phyloP scores from a whole-genome alignment of 306 rosid genomes.

The Mimosa pudica region DNA sequence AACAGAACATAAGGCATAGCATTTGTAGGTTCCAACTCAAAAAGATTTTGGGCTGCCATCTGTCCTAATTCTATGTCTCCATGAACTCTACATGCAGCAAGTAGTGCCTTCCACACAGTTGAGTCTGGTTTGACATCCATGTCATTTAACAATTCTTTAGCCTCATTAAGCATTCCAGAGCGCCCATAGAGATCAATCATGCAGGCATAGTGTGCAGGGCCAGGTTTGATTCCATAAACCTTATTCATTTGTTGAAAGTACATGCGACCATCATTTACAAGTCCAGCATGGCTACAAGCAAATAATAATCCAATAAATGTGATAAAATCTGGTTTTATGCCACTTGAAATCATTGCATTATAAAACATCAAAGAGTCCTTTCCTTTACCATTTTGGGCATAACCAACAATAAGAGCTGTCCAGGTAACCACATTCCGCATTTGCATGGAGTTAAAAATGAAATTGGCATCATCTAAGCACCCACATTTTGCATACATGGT shows the following conservation, averaged over 20 bases:
- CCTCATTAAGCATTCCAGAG: constrained; percentile 68
- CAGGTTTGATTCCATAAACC: constrained; percentile 76
- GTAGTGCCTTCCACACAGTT: constrained; percentile 91
- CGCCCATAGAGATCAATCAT: constrained; percentile 93
- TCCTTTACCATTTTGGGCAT: constrained; percentile 89
- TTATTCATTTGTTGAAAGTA: constrained; percentile 69
- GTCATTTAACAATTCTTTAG: constrained; percentile 57
- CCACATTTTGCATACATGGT: constrained; percentile 93
- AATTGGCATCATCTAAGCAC: constrained; percentile 73
- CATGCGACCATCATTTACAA: constrained; percentile 56
- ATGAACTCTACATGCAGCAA: constrained; percentile 83
- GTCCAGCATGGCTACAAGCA: constrained; percentile 97
- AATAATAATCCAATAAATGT: constrained; percentile 85
- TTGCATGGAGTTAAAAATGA: constrained; percentile 65
- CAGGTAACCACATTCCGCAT: constrained; percentile 68
- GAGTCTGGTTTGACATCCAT: constrained; percentile 84
- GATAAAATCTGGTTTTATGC: constrained; percentile 74
- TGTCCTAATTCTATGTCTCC: constrained; percentile 76
- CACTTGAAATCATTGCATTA: constrained; percentile 69
- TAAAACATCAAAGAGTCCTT: constrained; percentile 73
- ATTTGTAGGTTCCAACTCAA: constrained; percentile 66
- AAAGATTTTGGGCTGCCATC: constrained; percentile 71
- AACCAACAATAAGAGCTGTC: constrained; percentile 93
- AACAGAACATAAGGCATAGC: constrained; percentile 72
- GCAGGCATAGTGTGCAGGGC: constrained; percentile 81